These are phyloP conservation scores for Saccharomycopsis vini DNA, from an alignment of 805 yeast genomes.

Conservation along the genomic window DNA sequence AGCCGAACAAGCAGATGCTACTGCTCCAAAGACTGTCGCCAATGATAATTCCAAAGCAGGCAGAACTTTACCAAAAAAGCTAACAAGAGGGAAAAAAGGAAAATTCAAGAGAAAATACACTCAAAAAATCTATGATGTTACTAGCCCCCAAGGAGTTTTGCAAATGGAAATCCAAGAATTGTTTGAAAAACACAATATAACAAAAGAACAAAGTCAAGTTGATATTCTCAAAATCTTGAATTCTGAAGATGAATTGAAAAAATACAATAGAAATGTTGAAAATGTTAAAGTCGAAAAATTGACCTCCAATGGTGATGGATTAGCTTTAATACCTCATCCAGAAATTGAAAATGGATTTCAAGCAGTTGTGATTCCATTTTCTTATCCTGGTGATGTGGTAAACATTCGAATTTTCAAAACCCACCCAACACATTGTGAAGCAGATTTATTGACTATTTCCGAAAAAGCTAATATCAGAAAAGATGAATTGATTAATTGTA, in stretches of 20 bases:
- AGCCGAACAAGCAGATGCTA: too few relatives aligned
- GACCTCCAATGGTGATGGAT: constrained; percentile 81
- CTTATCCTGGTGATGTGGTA: constrained; percentile 77
- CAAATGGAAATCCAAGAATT: constrained; percentile 62
- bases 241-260: constrained; percentile 36
- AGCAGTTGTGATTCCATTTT: constrained; percentile 76
- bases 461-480: constrained; percentile 38
- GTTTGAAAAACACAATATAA: constrained; percentile 33
- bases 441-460: constrained; percentile 55
- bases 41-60: constrained; percentile 21
- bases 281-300: constrained; percentile 50
- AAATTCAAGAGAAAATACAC: constrained; percentile 47
- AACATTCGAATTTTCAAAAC: constrained; percentile 66
- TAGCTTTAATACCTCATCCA: constrained; percentile 63
- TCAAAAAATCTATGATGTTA: constrained; percentile 57
- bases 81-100: constrained; percentile 21
- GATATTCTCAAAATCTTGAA: constrained; percentile 61
- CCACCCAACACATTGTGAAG: constrained; percentile 63
- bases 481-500: constrained; percentile 57
- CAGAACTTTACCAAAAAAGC: constrained; percentile 31
- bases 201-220: constrained; percentile 42
- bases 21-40: not conserved
- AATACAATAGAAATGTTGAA: constrained; percentile 49
- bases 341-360: constrained; percentile 35
- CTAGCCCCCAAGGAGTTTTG: constrained; percentile 75